Evolutionary conservation across 1,139 yeast genomes (phyloP).

Genomic region (Scheffersomyces illinoinensis): DNA sequence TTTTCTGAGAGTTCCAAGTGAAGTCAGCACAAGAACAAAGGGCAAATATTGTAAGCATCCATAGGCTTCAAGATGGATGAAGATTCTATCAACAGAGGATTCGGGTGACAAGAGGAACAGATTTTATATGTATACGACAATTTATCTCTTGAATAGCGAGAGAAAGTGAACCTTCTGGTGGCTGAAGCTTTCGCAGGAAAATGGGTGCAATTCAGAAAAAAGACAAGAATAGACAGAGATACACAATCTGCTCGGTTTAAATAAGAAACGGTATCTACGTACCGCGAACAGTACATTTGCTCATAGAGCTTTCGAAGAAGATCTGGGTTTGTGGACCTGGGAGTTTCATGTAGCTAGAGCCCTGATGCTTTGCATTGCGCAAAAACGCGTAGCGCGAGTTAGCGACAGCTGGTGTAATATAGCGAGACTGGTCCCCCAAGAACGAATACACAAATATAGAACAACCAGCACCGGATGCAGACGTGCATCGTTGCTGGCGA

Average conservation of each 20-base stretch:
- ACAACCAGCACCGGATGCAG: not conserved
- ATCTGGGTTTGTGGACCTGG: not conserved
- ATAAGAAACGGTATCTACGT: not conserved
- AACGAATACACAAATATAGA: not conserved
- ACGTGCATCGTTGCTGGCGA: not conserved
- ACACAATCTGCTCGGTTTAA: not conserved
- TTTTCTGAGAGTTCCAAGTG: not conserved
- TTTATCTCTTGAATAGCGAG: no score
- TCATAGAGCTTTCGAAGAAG: not conserved
- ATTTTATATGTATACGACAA: no score
- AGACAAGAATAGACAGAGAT: not conserved
- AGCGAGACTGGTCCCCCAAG: not conserved
- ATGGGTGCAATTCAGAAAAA: not conserved
- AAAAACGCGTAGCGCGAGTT: not conserved
- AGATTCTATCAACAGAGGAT: no score
- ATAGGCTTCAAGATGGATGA: no score
- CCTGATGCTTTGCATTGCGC: not conserved
- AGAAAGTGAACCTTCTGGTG: no score
- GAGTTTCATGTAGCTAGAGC: not conserved
- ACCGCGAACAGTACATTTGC: not conserved
- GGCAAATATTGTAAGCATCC: no score
- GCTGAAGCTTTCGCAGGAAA: not conserved
- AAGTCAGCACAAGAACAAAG: not conserved
- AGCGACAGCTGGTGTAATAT: not conserved
- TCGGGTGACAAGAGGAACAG: no score